Evolutionary conservation across 306 rosid species (phyloP).

Genomic region (Lupinus albus): DNA sequence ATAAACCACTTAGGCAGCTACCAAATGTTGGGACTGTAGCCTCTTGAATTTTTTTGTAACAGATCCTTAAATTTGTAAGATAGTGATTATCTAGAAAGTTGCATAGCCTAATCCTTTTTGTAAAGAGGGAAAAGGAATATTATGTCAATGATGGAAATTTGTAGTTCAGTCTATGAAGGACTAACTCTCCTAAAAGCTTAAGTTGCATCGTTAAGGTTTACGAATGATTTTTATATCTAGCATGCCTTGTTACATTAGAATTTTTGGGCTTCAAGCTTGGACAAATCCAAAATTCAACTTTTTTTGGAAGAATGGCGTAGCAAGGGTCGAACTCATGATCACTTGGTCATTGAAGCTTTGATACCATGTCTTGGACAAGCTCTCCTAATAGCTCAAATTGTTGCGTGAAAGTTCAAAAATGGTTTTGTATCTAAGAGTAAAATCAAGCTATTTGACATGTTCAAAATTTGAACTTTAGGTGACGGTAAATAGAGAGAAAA

Average conservation of each 20-base stretch:
- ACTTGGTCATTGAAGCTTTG: neutral
- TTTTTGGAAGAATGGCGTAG: neutral
- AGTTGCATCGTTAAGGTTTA: neutral
- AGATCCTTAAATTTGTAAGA: neutral
- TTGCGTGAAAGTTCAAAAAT: too few relatives aligned
- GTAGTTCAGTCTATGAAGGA: neutral
- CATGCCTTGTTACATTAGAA: neutral
- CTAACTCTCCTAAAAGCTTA: neutral
- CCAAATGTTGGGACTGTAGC: constrained; percentile 18
- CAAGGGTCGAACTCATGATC: neutral
- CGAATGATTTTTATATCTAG: neutral
- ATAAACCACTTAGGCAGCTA: constrained; percentile 15
- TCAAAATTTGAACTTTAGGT: constrained; percentile 26
- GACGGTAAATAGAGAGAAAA: too few relatives aligned
- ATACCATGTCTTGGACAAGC: neutral
- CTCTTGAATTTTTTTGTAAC: constrained; percentile 18
- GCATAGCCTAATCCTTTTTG: neutral
- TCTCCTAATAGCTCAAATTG: neutral
- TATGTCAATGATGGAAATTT: constrained; percentile 11
- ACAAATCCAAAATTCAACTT: neutral
- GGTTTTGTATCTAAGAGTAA: neutral
- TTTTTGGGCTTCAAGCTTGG: neutral
- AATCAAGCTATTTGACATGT: constrained; percentile 18
- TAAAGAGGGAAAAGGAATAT: neutral
- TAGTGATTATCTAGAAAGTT: constrained; percentile 14